Evolutionary conservation across 345 rosid species (phyloP).

Genomic region (Camelina sativa): DNA sequence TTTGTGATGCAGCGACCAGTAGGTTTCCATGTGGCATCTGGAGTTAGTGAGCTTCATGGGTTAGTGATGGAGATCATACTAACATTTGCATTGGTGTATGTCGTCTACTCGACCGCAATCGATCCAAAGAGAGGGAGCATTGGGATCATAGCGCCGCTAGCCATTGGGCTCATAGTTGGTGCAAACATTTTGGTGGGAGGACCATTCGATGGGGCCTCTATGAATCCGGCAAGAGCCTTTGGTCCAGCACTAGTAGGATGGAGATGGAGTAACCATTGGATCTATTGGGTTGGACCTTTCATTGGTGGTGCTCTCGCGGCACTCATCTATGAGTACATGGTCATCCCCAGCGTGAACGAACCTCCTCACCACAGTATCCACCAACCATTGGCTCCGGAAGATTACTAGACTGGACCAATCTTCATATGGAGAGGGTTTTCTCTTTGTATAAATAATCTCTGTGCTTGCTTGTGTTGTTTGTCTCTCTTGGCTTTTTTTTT

Average conservation of each 20-base stretch:
- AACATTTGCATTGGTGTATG: constrained; percentile 46
- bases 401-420: constrained; percentile 52
- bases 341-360: constrained; percentile 52
- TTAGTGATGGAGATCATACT: constrained; percentile 46
- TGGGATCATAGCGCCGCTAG: constrained; percentile 46
- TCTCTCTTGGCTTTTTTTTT: not conserved
- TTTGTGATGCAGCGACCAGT: constrained; percentile 61
- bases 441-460: constrained; percentile 16
- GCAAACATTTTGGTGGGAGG: constrained; percentile 49
- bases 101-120: constrained; percentile 43
- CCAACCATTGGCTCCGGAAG: constrained; percentile 85
- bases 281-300: constrained; percentile 48
- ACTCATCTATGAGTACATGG: constrained; percentile 59
- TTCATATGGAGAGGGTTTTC: constrained; percentile 11
- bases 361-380: constrained; percentile 49
- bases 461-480: constrained; percentile 36
- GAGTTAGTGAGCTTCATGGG: constrained; percentile 57
- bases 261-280: constrained; percentile 48
- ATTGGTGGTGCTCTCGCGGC: constrained; percentile 46
- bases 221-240: constrained; percentile 52
- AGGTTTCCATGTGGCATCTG: constrained; percentile 59
- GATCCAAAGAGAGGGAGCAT: constrained; percentile 48
- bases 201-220: constrained; percentile 46
- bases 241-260: constrained; percentile 51
- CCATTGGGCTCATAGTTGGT: constrained; percentile 44